These are phyloP conservation scores for Trichoderma brevicompactum DNA, from an alignment of 2,329 filamentous ascomycete genomes.

Conservation along the genomic window DNA sequence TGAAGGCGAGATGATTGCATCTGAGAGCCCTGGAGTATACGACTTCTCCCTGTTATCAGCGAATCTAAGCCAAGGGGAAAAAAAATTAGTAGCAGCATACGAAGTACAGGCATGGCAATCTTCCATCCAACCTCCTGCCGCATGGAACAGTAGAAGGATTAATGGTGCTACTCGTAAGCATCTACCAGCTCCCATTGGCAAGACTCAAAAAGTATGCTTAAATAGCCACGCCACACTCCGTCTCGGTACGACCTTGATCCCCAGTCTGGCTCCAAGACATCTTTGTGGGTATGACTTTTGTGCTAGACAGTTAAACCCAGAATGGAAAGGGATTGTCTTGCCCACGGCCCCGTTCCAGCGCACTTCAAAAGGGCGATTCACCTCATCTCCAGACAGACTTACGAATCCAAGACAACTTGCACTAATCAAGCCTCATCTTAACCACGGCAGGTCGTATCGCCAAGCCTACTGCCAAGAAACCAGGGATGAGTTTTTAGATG, in stretches of 20 bases:
- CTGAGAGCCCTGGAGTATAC: not conserved
- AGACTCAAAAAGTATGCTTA: conserved; percentile 26
- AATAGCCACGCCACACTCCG: conserved; percentile 16
- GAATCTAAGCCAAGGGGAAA: not conserved
- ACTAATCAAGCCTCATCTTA: not conserved
- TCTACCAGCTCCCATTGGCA: not conserved
- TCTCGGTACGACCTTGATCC: not conserved
- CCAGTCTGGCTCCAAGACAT: not conserved
- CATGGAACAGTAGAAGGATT: not conserved
- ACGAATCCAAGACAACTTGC: conserved; percentile 18
- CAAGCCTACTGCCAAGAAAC: conserved; percentile 25
- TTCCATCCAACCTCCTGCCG: not conserved
- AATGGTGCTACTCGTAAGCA: not conserved
- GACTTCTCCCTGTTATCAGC: not conserved
- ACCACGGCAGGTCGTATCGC: not conserved
- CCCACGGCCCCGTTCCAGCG: not conserved
- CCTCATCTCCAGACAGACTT: not conserved
- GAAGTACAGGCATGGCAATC: not conserved
- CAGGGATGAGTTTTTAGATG: conserved; percentile 11
- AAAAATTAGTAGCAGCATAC: no score
- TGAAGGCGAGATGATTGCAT: not conserved
- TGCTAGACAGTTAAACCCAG: not conserved
- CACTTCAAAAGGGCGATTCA: not conserved
- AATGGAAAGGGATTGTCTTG: not conserved
- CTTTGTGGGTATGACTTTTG: not conserved